These are phyloP conservation scores for Eimeria sp. DNA, from an alignment of 169 alveolate genomes.

Conservation along the genomic window DNA sequence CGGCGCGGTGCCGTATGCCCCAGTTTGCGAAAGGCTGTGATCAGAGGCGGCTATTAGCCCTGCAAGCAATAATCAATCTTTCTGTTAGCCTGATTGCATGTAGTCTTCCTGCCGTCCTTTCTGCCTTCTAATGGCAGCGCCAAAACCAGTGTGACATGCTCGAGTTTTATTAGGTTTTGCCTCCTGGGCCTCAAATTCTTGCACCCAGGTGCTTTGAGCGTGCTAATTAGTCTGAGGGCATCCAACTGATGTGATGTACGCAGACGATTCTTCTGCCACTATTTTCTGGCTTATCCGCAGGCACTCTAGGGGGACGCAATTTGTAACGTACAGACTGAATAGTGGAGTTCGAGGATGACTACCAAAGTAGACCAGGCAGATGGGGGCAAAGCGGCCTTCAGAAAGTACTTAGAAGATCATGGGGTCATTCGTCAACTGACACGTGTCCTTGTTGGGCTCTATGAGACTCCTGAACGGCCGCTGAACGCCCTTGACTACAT, in stretches of 20 bases:
- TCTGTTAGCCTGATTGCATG: neutral
- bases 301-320: neutral
- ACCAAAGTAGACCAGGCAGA: conserved; percentile 80
- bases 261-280: neutral
- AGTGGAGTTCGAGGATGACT: neutral
- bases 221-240: neutral
- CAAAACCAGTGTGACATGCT: neutral
- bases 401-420: conserved; percentile 93
- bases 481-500: conserved; percentile 91
- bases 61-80: neutral
- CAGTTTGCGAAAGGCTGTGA: neutral
- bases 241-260: neutral
- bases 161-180: neutral
- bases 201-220: too few species aligned
- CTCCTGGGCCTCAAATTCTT: too few species aligned
- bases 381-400: conserved; percentile 92
- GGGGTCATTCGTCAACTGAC: conserved; percentile 94
- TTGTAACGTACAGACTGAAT: neutral
- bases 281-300: neutral
- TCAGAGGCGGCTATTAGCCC: neutral
- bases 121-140: neutral
- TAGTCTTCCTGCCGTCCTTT: neutral
- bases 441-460: conserved; percentile 93
- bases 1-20: neutral
- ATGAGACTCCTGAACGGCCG: conserved; percentile 92